Evolutionary conservation across 2,329 filamentous ascomycete species (phyloP), one percentile per base, ranked within the genome.

Genomic region (Penicillium aurantiogriseum): DNA sequence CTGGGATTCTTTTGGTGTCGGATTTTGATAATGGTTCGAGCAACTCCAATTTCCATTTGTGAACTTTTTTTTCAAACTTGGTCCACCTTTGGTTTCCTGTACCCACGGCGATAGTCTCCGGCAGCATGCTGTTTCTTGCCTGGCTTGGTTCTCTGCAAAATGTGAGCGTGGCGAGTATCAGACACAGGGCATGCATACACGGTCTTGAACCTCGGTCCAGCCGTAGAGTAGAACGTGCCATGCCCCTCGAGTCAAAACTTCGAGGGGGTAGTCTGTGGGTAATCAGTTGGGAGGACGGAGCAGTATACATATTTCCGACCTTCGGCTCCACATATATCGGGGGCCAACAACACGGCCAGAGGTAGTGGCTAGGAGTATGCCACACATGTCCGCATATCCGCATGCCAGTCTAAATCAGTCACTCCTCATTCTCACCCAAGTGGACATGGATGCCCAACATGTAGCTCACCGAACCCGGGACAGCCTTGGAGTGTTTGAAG

Each of bases 21-120:
- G 66, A 63, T 67, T 68, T 56, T 66, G 63, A 60, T 58, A 65
- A 67, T 68, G 61, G 63, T 71, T 71, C 68, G 39, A 63, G 61
- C 59, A 63, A 47, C 51, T 62, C 49, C 60, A 64, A 66, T 67
- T 62, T 64, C 60, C 56, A 67, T 61, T 61, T 66, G 60, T 62
- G 54, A 60, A 36, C 43, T 47, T 56, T 46, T 52, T 50, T 66
- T 62, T 51, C 47, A 53, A 46, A 46, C 36, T 38, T 35, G 15
- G 42, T 15, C 35, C 35, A 23, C 23, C 31, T 35, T 17, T 13
- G 13, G 27, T 25, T 40, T 29, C 4, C 31, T 36, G 29, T 3
- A 17, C 38, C 38, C 15, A 31, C 33, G 19, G 40, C 50, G 31
- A 50, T 33, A 35, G 44, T 48, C 29, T 42, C 25, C 8, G 50